Percentiles rank a stretch among this genome's conserved stretches.
phyloP scores from a whole-genome alignment of 352 stramenopile species.

The Plasmopara halstedii region DNA sequence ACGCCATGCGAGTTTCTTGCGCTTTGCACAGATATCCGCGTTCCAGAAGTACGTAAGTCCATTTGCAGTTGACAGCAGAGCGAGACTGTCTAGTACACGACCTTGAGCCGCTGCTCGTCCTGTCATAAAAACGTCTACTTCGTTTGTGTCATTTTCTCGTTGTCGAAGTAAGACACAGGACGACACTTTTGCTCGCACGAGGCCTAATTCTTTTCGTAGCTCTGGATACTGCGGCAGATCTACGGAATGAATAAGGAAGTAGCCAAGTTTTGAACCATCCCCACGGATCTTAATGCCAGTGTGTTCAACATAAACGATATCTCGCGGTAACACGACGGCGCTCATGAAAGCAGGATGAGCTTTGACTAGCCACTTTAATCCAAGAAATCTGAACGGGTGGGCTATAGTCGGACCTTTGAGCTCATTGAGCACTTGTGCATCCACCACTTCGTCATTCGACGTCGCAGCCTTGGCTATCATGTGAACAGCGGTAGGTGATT shows the following conservation, averaged over 20 bases:
- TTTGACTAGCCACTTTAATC: conserved; percentile 47
- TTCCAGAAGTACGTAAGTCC: conserved; percentile 32
- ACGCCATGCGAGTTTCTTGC: conserved; percentile 26
- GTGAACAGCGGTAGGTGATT: conserved; percentile 26
- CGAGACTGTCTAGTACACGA: conserved; percentile 33
- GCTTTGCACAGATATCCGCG: conserved; percentile 18
- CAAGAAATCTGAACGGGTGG: conserved; percentile 43
- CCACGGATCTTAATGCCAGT: conserved; percentile 16
- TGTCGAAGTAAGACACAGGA: conserved; percentile 32
- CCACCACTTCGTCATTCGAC: conserved; percentile 30
- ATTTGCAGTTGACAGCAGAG: conserved; percentile 24
- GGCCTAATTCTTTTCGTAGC: conserved; percentile 18
- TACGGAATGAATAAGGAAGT: conserved; percentile 40
- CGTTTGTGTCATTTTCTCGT: conserved; percentile 6
- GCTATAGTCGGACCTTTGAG: conserved; percentile 28
- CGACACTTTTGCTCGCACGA: conserved; percentile 35
- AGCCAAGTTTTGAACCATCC: conserved; percentile 26
- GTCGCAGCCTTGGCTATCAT: conserved; percentile 34
- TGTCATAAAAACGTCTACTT: conserved; percentile 42
- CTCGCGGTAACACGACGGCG: conserved; percentile 22
- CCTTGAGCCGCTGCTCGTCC: conserved; percentile 35
- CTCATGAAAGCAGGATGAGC: conserved; percentile 13
- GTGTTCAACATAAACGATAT: conserved; percentile 28
- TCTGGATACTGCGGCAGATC: conserved; percentile 28
- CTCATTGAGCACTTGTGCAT: conserved; percentile 31